Percentiles rank a stretch among this genome's conserved stretches.
Conservation (phyloP, 169 alveolate genomes). For the Miamiensis avidus region DNA sequence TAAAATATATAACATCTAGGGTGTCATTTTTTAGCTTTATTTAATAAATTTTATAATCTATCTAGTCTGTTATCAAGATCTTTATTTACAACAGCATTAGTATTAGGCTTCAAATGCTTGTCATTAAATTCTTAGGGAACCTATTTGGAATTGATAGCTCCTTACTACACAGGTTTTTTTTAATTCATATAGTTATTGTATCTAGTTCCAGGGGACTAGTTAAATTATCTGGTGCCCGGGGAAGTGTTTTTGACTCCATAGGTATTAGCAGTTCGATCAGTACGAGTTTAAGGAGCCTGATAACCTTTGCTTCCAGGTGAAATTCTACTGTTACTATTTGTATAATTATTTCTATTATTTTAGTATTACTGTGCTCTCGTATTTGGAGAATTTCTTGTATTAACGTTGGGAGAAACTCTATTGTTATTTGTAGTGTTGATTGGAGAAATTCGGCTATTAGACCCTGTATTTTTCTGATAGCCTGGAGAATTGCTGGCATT, state of each 20-base stretch:
- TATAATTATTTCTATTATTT: background rate
- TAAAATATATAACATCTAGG: too few species aligned
- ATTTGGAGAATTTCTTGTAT: slow-evolving; percentile 7
- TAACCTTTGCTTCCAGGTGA: slow-evolving; percentile 8
- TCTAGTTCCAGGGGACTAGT: slow-evolving; percentile 16
- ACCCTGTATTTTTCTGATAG: background rate
- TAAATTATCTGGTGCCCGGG: background rate
- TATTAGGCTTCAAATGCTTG: background rate
- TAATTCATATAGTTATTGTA: slow-evolving; percentile 7
- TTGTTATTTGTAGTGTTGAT: background rate
- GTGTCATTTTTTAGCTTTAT: slow-evolving; percentile 24
- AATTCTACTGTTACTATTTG: slow-evolving; percentile 11
- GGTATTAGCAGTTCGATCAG: background rate
- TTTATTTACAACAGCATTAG: background rate
- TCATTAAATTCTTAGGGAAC: background rate
- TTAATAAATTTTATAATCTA: slow-evolving; percentile 11
- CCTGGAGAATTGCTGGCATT: background rate
- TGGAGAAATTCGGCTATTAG: background rate
- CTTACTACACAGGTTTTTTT: background rate
- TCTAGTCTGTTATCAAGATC: slow-evolving; percentile 23
- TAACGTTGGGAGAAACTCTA: background rate
- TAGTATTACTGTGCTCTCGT: background rate
- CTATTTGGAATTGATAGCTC: background rate
- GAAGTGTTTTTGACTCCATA: background rate
- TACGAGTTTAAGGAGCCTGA: background rate